Conservation (phyloP, 441 rosid species). For the Omphalea diandra region DNA sequence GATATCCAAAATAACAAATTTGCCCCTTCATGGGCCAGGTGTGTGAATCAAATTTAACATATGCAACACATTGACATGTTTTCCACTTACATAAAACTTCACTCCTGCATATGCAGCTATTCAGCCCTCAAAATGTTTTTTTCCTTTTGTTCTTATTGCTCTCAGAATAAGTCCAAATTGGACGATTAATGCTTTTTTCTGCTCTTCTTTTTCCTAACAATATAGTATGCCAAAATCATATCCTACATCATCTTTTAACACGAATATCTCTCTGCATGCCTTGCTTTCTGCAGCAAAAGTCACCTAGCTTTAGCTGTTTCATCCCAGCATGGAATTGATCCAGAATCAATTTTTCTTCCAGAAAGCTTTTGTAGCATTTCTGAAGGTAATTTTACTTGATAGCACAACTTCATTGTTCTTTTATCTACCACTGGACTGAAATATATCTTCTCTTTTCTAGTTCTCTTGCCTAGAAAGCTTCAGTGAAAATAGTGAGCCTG, state of each 20-base stretch:
- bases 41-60: conserved; percentile 22
- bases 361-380: conserved; percentile 45
- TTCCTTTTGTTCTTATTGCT: background rate
- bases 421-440: conserved; percentile 19
- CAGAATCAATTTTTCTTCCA: conserved; percentile 44
- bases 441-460: conserved; percentile 32
- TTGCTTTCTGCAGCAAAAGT: conserved; percentile 52
- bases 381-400: conserved; percentile 45
- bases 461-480: conserved; percentile 59
- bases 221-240: background rate
- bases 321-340: conserved; percentile 52
- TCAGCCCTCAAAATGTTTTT: background rate
- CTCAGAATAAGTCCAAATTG: background rate
- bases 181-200: background rate
- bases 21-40: conserved; percentile 93
- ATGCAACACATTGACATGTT: background rate
- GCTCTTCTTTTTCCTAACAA: background rate
- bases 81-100: background rate
- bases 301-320: conserved; percentile 35
- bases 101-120: conserved; percentile 6
- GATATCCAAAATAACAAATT: conserved; percentile 50
- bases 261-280: background rate
- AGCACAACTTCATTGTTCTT: background rate
- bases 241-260: background rate
- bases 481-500: conserved; percentile 27